Evolutionary conservation across 148 eudicot species (phyloP).

Genomic region (Diospyros lotus): DNA sequence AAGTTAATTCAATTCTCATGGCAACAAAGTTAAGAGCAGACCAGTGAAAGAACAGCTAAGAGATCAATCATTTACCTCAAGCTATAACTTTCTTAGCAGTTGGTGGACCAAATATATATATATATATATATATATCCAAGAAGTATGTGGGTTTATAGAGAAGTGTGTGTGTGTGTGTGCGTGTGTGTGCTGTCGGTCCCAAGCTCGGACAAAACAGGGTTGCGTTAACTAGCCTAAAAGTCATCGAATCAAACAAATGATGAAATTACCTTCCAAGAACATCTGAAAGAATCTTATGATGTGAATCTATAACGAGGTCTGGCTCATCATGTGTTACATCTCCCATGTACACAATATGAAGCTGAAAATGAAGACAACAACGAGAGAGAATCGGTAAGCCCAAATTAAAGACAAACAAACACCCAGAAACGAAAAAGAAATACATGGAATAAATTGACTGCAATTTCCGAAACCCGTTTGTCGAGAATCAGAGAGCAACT

Average conservation of each 20-base stretch:
- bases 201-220: too few relatives aligned
- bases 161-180: neutral
- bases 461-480: slow-evolving; percentile 2
- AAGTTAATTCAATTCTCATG: too few relatives aligned
- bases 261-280: slow-evolving; percentile 29
- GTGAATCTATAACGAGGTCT: slow-evolving; percentile 21
- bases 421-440: neutral
- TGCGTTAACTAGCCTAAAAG: too few relatives aligned
- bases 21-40: neutral
- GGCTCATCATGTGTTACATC: slow-evolving; percentile 17
- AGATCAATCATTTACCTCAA: neutral
- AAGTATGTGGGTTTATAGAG: neutral
- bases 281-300: slow-evolving; percentile 31
- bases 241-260: neutral
- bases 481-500: slow-evolving; percentile 2
- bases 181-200: too few relatives aligned
- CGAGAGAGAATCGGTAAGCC: too few relatives aligned
- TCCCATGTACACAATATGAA: slow-evolving; percentile 34
- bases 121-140: neutral
- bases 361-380: slow-evolving; percentile 16
- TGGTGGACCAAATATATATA: neutral
- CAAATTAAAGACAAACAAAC: neutral
- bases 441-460: neutral
- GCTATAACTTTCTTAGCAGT: neutral
- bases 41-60: neutral